Percentiles rank a stretch among this genome's conserved stretches.
Conservation (phyloP, 306 rosid genomes). For the Cicer cuneatum region DNA sequence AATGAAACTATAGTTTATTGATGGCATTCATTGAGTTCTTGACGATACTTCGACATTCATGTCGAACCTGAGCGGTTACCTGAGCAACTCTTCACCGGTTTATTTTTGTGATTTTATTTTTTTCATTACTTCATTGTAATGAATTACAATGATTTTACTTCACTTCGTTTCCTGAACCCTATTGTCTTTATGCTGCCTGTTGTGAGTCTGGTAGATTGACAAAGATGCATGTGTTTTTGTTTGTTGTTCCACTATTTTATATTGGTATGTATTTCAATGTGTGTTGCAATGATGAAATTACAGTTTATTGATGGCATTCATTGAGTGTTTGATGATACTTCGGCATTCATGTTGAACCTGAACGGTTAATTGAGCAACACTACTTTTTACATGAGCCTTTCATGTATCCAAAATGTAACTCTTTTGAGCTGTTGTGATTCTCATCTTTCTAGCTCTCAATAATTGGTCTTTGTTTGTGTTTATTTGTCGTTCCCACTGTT, state of each 20-base stretch:
- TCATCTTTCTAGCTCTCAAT: too few relatives aligned
- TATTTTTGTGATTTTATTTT: too few relatives aligned
- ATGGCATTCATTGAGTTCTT: slow-evolving; percentile 36
- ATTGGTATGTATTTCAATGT: background rate
- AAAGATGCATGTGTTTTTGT: background rate
- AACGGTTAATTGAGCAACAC: slow-evolving; percentile 56
- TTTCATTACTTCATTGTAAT: too few relatives aligned
- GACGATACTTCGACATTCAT: slow-evolving; percentile 50
- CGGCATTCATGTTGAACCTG: slow-evolving; percentile 51
- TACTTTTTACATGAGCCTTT: too few relatives aligned
- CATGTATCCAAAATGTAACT: too few relatives aligned
- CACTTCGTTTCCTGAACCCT: too few relatives aligned
- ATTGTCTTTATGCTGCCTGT: too few relatives aligned
- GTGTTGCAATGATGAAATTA: slow-evolving; percentile 45
- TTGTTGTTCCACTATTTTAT: background rate
- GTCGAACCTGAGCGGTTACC: slow-evolving; percentile 59
- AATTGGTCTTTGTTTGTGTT: too few relatives aligned
- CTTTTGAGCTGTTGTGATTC: too few relatives aligned
- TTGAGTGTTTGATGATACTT: slow-evolving; percentile 44
- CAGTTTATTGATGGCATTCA: slow-evolving; percentile 43
- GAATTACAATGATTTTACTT: too few relatives aligned
- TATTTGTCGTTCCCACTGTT: background rate
- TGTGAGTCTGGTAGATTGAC: background rate
- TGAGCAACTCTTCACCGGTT: slow-evolving; percentile 36
- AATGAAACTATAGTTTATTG: slow-evolving; percentile 31